phyloP scores from a whole-genome alignment of 75 land plant species.

The Larix kaempferi region DNA sequence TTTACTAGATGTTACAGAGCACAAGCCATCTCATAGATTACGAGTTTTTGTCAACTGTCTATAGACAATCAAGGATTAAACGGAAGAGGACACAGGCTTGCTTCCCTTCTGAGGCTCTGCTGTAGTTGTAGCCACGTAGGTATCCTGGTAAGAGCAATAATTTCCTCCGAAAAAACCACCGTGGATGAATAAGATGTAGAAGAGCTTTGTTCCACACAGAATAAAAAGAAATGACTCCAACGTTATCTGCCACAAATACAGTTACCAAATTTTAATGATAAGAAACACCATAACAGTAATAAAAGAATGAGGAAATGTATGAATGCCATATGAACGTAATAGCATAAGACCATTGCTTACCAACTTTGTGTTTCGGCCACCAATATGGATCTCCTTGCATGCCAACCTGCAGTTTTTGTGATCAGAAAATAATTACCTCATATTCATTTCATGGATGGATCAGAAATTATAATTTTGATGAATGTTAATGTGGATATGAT shows the following conservation, averaged over 20 bases:
- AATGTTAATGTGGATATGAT: not conserved
- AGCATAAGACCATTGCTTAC: slow-evolving; percentile 23
- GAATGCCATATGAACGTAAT: too few species aligned
- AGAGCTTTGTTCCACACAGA: slow-evolving; percentile 50
- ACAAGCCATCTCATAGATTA: too few species aligned
- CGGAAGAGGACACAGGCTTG: not conserved
- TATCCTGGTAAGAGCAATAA: not conserved
- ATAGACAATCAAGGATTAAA: not conserved
- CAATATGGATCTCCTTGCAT: slow-evolving; percentile 66
- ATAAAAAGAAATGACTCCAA: slow-evolving; percentile 53
- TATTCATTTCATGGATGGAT: not conserved
- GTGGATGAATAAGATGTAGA: slow-evolving; percentile 43
- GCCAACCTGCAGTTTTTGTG: slow-evolving; percentile 49
- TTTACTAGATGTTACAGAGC: too few species aligned
- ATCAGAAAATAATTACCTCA: not conserved
- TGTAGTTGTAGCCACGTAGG: not conserved
- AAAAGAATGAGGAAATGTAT: too few species aligned
- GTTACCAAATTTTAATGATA: too few species aligned
- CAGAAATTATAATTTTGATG: not conserved
- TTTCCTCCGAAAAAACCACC: slow-evolving; percentile 16
- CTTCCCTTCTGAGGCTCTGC: not conserved
- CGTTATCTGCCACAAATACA: slow-evolving; percentile 34
- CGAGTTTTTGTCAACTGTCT: too few species aligned
- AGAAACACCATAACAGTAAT: too few species aligned
- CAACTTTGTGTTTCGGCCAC: slow-evolving; percentile 48